Percentiles rank a stretch among this genome's conserved stretches.
These are phyloP conservation scores for Colletotrichum sojae DNA, from an alignment of 2,329 filamentous ascomycete genomes.

Conservation along the genomic window DNA sequence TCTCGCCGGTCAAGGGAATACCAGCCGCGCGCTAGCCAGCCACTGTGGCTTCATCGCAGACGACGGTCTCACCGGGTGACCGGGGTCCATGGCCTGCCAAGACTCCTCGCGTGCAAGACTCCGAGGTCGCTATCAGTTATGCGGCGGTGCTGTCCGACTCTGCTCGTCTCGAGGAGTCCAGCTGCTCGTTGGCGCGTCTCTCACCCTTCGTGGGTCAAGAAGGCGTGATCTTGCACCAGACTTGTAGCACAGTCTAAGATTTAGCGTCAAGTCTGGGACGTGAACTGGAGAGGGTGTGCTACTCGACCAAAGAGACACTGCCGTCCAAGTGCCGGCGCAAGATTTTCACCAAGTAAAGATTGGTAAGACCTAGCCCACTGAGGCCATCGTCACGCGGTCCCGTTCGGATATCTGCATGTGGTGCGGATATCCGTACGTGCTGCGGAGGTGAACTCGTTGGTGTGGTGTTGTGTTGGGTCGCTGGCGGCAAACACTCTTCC, in stretches of 20 bases:
- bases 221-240: neutral
- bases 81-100: neutral
- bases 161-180: too few species aligned
- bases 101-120: neutral
- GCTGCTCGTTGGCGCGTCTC: neutral
- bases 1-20: conserved; percentile 7
- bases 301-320: neutral
- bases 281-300: neutral
- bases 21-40: conserved; percentile 19
- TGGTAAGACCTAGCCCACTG: neutral
- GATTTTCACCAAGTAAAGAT: conserved; percentile 2
- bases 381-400: conserved; percentile 15
- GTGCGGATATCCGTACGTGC: too few species aligned
- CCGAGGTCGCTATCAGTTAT: conserved; percentile 1
- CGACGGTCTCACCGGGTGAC: conserved; percentile 15
- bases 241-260: neutral
- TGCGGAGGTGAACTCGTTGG: neutral
- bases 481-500: conserved; percentile 22
- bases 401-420: too few species aligned
- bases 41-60: conserved; percentile 23
- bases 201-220: neutral
- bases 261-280: neutral
- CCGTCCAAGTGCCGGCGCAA: conserved; percentile 19
- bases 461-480: neutral
- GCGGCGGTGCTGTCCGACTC: too few species aligned